Conservation (phyloP, 768 basidiomycete species). For the Mycena galericulata region DNA sequence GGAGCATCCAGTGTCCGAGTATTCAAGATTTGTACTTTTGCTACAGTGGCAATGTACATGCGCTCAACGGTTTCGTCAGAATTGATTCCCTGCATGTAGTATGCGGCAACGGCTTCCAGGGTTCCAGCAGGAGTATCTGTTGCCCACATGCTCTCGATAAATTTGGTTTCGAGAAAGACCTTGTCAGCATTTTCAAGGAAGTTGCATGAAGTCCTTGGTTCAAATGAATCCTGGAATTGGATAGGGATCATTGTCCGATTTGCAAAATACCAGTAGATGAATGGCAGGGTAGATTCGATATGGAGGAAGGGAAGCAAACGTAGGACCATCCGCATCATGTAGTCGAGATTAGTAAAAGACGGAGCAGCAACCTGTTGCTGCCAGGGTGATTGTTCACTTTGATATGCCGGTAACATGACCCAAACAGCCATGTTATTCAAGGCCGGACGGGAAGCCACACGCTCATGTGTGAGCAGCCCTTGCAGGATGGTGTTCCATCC, state of each 20-base stretch:
- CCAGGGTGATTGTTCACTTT: background rate
- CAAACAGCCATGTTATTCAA: background rate
- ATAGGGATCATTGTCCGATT: background rate
- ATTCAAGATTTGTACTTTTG: no score
- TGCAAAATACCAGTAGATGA: background rate
- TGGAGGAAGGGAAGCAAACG: background rate
- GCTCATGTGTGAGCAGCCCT: background rate
- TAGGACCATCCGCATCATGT: conserved; percentile 1
- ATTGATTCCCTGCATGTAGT: background rate
- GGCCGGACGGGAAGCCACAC: background rate
- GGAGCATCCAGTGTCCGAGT: no score
- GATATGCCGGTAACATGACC: background rate
- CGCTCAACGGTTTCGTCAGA: background rate
- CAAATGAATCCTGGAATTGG: background rate
- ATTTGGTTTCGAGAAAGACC: background rate
- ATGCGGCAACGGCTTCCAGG: background rate
- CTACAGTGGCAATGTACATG: background rate
- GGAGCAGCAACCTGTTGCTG: background rate
- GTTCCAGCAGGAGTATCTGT: background rate
- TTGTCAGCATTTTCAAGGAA: background rate
- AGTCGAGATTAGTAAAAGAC: background rate
- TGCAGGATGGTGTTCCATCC: background rate
- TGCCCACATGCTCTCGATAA: background rate
- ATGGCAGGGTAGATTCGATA: background rate
- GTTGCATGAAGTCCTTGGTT: background rate